A percentile compares a stretch with the other conserved stretches of the same genome.
Conservation (phyloP, 1,284 basidiomycete species). For the Cryptococcus jaspeensis region DNA sequence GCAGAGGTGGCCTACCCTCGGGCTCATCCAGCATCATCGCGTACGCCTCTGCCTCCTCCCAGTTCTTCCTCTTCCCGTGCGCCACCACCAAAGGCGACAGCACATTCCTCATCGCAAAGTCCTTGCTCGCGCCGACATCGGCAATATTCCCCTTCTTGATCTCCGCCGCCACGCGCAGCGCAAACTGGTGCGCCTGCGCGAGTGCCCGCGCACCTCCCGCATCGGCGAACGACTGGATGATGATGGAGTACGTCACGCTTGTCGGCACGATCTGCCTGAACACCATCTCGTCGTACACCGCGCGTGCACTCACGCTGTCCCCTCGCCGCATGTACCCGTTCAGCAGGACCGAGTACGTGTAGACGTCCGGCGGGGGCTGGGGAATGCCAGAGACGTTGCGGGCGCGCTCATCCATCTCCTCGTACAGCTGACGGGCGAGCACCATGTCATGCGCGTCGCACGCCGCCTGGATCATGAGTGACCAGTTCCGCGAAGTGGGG, state of each 20-base stretch:
- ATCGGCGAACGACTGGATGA: constrained; percentile 58
- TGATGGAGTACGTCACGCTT: constrained; percentile 68
- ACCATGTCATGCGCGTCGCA: constrained; percentile 71
- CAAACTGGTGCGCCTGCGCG: constrained; percentile 42
- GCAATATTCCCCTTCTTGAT: constrained; percentile 18
- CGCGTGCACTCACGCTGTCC: constrained; percentile 62
- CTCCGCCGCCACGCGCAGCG: constrained; percentile 29
- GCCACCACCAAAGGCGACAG: constrained; percentile 38
- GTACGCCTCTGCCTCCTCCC: constrained; percentile 53
- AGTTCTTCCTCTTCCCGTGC: constrained; percentile 24
- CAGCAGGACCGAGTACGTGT: constrained; percentile 81
- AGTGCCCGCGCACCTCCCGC: constrained; percentile 23
- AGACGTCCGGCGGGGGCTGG: constrained; percentile 49
- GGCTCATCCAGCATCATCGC: constrained; percentile 45
- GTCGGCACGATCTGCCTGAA: constrained; percentile 66
- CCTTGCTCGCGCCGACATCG: constrained; percentile 19
- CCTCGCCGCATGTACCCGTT: constrained; percentile 68
- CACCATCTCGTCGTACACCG: constrained; percentile 73
- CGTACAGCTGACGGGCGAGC: constrained; percentile 66
- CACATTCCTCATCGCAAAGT: constrained; percentile 32
- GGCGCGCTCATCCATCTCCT: constrained; percentile 61
- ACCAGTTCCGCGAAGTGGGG: constrained; percentile 69
- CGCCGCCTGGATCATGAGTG: constrained; percentile 77
- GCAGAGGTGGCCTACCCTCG: too few relatives aligned
- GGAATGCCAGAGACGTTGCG: constrained; percentile 12